Percentiles rank a stretch among this genome's conserved stretches.
These are phyloP conservation scores for Fremontodendron californicum DNA, from an alignment of 345 rosid genomes.

Conservation along the genomic window DNA sequence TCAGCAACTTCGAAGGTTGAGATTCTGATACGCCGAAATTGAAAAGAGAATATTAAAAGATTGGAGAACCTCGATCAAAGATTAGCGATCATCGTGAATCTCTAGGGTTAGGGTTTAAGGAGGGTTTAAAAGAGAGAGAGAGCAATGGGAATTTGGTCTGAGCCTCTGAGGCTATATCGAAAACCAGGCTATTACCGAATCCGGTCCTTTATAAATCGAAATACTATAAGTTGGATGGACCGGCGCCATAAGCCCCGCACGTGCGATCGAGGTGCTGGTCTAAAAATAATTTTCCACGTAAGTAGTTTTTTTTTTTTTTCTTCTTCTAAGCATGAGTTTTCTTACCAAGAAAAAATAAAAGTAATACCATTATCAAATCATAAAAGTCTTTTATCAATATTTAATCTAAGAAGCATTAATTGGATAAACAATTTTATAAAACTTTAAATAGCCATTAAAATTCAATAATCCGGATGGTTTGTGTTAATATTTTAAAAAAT, in stretches of 20 bases:
- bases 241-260: neutral
- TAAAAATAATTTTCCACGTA: neutral
- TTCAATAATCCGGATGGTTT: too few relatives aligned
- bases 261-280: neutral
- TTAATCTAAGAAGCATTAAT: too few relatives aligned
- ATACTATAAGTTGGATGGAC: neutral
- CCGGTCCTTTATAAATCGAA: neutral
- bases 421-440: too few relatives aligned
- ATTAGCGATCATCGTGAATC: neutral
- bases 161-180: too few relatives aligned
- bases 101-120: constrained; percentile 4
- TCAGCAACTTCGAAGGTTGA: neutral
- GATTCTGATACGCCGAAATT: neutral
- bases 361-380: too few relatives aligned
- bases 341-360: too few relatives aligned
- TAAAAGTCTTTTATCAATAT: too few relatives aligned
- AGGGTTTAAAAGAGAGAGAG: neutral
- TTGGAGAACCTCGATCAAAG: neutral
- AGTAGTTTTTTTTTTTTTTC: too few relatives aligned
- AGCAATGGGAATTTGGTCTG: neutral
- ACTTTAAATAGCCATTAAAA: too few relatives aligned
- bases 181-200: neutral
- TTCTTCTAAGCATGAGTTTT: neutral
- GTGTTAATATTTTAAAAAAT: too few relatives aligned
- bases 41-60: neutral